phyloP scores from a whole-genome alignment of 1,139 yeast species.

The Ashbya aceris region DNA sequence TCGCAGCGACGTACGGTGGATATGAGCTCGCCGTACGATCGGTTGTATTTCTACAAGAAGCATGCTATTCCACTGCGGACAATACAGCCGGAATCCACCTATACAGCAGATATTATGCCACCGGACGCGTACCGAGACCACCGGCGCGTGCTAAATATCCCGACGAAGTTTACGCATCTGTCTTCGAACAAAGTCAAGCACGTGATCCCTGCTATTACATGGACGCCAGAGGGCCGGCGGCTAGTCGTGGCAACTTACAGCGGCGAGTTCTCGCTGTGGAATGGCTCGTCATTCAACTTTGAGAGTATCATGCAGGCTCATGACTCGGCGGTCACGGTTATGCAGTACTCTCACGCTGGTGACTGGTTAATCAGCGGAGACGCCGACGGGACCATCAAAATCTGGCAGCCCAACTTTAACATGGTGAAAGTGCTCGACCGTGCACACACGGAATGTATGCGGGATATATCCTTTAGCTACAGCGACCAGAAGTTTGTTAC shows the following conservation, averaged over 20 bases:
- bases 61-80: slow-evolving; percentile 46
- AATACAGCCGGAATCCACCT: slow-evolving; percentile 71
- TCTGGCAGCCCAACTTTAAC: slow-evolving; percentile 97
- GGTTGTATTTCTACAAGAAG: slow-evolving; percentile 55
- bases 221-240: slow-evolving; percentile 97
- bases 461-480: slow-evolving; percentile 85
- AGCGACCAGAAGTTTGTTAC: slow-evolving; percentile 85
- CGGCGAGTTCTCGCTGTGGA: slow-evolving; percentile 97
- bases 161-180: slow-evolving; percentile 81
- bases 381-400: slow-evolving; percentile 82
- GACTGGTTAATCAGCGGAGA: slow-evolving; percentile 95
- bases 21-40: slow-evolving; percentile 75
- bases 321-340: slow-evolving; percentile 75
- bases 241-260: slow-evolving; percentile 82
- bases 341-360: slow-evolving; percentile 79
- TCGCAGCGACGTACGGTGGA: slow-evolving; percentile 79
- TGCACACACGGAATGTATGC: slow-evolving; percentile 70
- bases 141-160: slow-evolving; percentile 46
- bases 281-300: slow-evolving; percentile 88
- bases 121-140: slow-evolving; percentile 50
- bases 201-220: slow-evolving; percentile 79
- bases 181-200: slow-evolving; percentile 88
- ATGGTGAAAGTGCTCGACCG: slow-evolving; percentile 73
- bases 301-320: slow-evolving; percentile 99
- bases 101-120: slow-evolving; percentile 63